phyloP scores from a whole-genome alignment of 371 early-diverging fungal species.

The Mucor plumbeus region DNA sequence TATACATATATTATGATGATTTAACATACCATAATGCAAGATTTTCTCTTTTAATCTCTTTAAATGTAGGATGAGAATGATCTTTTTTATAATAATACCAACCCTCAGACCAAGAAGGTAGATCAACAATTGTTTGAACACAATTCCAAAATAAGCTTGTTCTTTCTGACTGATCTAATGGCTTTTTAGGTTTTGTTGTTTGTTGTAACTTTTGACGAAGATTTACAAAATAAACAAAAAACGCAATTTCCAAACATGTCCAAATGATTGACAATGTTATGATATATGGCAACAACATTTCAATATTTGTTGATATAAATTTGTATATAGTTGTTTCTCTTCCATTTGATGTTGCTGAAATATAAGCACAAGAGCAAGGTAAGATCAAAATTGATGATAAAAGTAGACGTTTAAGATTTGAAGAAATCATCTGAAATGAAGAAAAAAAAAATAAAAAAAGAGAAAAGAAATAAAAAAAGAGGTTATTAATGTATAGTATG shows the following conservation, averaged over 20 bases:
- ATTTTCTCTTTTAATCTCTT: conserved; percentile 54
- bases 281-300: neutral
- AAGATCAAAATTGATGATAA: neutral
- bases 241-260: conserved; percentile 46
- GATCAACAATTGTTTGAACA: conserved; percentile 38
- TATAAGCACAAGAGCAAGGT: neutral
- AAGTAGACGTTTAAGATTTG: neutral
- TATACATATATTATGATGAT: neutral
- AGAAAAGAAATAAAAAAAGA: neutral
- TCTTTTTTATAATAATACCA: conserved; percentile 56
- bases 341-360: neutral
- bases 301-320: neutral
- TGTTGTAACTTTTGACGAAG: conserved; percentile 38
- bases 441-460: neutral
- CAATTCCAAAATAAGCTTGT: conserved; percentile 50
- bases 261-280: conserved; percentile 24
- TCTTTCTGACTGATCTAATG: conserved; percentile 37
- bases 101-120: conserved; percentile 52
- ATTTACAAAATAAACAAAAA: conserved; percentile 48
- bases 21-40: conserved; percentile 53
- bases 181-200: conserved; percentile 16
- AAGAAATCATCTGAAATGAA: neutral
- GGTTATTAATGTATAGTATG: too few species aligned
- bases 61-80: conserved; percentile 41
- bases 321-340: neutral